Evolutionary conservation across 192 early-diverging fungal genomes (phyloP), one percentile per base, ranked within the genome.

Genomic region (Backusella tuberculispora): DNA sequence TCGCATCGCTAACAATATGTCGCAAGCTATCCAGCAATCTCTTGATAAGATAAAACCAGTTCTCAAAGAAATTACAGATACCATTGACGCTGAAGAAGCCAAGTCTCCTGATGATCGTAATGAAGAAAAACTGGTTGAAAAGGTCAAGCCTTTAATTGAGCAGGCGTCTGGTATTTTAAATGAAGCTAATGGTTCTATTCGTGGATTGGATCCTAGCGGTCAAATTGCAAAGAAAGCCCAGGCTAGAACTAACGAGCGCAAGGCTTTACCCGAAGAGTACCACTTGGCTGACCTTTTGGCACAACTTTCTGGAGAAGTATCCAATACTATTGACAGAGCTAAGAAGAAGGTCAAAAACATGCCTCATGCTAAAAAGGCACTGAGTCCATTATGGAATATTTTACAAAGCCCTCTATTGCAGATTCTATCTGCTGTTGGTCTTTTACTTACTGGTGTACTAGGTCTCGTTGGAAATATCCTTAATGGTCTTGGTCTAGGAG

Each of bases 121-220:
- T 43, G 74, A 76, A 76, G 50, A 76, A 24, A 66, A 67, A 6
- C 41, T 76, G 19, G 74, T 76, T 6, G 46, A 76, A 37, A 21
- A 24, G 12, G 74, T 76, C n/a, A 34, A 48, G 14, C 67, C 74
- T 19, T 67, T 76, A 24, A 76, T 76, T n/a, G 74, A 76, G 14
- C 47, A 76, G 63, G 74, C 66, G 9, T 76, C 67, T 63, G 24
- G 6, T 45, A 76, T 76, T 37, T 26, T 76, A 29, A 50, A 50
- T 29, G 74, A 76, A 46, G 43, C 68, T 37, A 76, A 76, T 46
- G 74, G 74, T 44, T 66, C 74, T 70, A 76, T 76, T 34, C 74
- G 74, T 64, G 66, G 56, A 19, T 26, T 76, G 1, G 74, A 76
- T 24, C 74, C 74, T 14, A 45, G 53, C 17, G 74, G 74, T 15